Evolutionary conservation across 106 monocot genomes (phyloP), one percentile per base, ranked within the genome.

Genomic region (Posidonia australis): DNA sequence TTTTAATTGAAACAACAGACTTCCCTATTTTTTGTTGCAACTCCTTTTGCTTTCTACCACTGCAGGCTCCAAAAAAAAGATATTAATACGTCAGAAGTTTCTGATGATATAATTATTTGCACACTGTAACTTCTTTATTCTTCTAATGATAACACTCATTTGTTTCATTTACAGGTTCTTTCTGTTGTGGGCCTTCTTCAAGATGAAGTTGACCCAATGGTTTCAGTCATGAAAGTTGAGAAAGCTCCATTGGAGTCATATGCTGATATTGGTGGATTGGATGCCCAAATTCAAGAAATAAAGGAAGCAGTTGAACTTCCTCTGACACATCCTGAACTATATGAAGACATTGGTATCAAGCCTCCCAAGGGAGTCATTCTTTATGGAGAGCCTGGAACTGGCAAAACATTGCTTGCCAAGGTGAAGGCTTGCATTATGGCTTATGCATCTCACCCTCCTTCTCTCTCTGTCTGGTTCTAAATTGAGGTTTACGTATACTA

Each of bases 141-240:
- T 48, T 14, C 48, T 48, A n/a, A 48, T n/a, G 10, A 13, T 25
- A 27, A 27, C 14, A 56, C 24, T 61, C 60, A 41, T 25, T 51
- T n/a, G 11, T 44, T 26, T 1, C 29, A 71, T 54, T 66, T 55
- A 3, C 74, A 93, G 93, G 93, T 93, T 44, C 81, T 93, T 56
- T 93, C 93, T 31, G 89, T 93, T 54, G 93, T 93, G 55, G 93
- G 93, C 6, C 76, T 93, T 61, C 77, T 93, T 27, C 93, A 93
- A 77, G 93, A 93, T 76, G 93, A 89, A 59, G 93, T 93, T 72
- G 93, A 93, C 68, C 93, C 93, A 29, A 93, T 89, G 89, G 93
- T 93, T 44, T 93, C 93, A 18, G 89, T 89, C 19, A 93, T 93
- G 93, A 93, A 93, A 78, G 93, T 93, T 21, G 93, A 93, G 62